A percentile compares a stretch with the other conserved stretches of the same genome.
phyloP scores from a whole-genome alignment of 2,329 filamentous ascomycete species.

The Fusarium proliferatum region DNA sequence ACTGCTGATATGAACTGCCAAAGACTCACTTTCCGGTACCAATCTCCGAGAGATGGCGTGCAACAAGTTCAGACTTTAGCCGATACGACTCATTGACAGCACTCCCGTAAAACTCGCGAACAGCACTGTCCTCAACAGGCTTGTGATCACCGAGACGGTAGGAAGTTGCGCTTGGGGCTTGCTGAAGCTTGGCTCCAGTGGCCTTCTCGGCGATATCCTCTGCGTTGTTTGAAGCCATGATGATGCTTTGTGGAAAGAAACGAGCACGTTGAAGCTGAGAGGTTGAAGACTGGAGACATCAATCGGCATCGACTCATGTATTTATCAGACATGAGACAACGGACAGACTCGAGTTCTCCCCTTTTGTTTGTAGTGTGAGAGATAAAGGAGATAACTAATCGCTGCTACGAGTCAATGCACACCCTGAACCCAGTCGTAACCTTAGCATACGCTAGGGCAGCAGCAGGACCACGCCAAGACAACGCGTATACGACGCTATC shows the following conservation, averaged over 20 bases:
- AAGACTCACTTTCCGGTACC: not conserved
- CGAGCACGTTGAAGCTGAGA: not conserved
- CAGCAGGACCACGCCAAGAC: not conserved
- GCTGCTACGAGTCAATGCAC: not conserved
- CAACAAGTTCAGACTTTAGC: constrained; percentile 1
- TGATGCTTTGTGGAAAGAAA: not conserved
- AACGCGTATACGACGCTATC: not conserved
- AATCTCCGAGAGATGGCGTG: not conserved
- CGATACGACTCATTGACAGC: constrained; percentile 8
- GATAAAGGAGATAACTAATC: not conserved
- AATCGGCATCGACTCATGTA: not conserved
- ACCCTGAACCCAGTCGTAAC: not conserved
- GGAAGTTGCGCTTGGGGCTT: not conserved
- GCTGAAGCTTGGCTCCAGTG: not conserved
- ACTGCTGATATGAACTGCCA: rapidly evolving
- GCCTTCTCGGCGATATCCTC: not conserved
- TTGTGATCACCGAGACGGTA: not conserved
- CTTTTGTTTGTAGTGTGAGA: not conserved
- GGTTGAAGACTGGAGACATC: not conserved
- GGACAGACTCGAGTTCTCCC: not conserved
- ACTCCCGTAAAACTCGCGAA: constrained; percentile 1
- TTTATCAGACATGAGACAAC: not conserved
- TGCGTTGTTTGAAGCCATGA: not conserved
- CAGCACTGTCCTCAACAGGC: not conserved
- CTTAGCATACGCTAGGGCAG: not conserved